Percentiles rank a stretch among this genome's conserved stretches.
Conservation (phyloP, 805 yeast genomes). For the Yamadazyma laniorum region DNA sequence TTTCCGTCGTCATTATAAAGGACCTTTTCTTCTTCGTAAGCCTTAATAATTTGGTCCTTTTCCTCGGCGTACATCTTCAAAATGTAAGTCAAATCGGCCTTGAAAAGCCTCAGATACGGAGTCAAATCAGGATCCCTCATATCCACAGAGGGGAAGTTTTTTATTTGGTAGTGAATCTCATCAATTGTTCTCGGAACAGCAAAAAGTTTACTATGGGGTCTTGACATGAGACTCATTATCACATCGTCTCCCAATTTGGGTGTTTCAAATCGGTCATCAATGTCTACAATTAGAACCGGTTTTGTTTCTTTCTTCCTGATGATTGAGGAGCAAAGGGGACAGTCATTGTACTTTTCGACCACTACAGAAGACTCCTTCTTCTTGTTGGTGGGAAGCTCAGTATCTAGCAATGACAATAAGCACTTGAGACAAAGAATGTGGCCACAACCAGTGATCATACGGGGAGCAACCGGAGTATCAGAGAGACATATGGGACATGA, state of each 20-base stretch:
- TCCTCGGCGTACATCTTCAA: constrained; percentile 59
- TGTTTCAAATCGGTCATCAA: constrained; percentile 54
- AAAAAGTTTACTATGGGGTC: constrained; percentile 42
- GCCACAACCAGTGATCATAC: constrained; percentile 90
- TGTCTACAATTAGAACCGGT: constrained; percentile 55
- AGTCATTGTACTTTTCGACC: constrained; percentile 56
- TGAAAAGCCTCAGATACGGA: constrained; percentile 64
- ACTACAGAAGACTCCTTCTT: constrained; percentile 34
- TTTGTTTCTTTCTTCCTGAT: constrained; percentile 54
- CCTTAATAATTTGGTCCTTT: constrained; percentile 48
- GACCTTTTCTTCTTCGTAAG: constrained; percentile 55
- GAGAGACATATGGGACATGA: constrained; percentile 92
- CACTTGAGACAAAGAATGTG: constrained; percentile 88
- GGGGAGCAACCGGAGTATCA: constrained; percentile 83
- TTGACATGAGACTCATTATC: constrained; percentile 61
- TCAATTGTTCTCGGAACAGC: constrained; percentile 47
- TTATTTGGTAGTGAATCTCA: constrained; percentile 14
- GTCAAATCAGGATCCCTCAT: constrained; percentile 24
- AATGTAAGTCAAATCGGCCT: constrained; percentile 58
- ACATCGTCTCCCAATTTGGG: constrained; percentile 59
- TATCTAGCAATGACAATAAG: constrained; percentile 65
- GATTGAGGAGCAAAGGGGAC: constrained; percentile 75
- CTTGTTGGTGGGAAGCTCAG: constrained; percentile 42
- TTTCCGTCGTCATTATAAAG: constrained; percentile 60
- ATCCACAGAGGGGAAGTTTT: constrained; percentile 56